Conservation (phyloP, 768 basidiomycete genomes). For the Epithele typhae region DNA sequence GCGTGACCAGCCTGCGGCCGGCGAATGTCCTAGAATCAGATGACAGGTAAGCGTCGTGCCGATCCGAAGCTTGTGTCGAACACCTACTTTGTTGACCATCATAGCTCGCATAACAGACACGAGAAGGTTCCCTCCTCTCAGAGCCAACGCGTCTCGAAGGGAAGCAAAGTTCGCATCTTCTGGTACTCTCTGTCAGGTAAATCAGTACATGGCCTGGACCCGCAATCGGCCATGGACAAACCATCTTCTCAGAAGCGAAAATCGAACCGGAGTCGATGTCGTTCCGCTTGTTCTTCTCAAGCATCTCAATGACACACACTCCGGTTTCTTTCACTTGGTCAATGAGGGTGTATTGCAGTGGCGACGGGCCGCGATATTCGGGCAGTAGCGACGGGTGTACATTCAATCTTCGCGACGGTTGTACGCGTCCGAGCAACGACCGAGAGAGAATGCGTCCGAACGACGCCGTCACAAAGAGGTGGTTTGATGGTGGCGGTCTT, state of each 20-base stretch:
- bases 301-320: conserved; percentile 78
- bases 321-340: conserved; percentile 67
- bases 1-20: too few relatives aligned
- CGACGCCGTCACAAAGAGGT: conserved; percentile 81
- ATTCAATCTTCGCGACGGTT: conserved; percentile 59
- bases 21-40: too few relatives aligned
- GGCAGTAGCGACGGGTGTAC: conserved; percentile 90
- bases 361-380: conserved; percentile 84
- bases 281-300: conserved; percentile 50
- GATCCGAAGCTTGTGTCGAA: too few relatives aligned
- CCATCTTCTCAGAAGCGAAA: conserved; percentile 52
- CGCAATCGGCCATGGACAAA: conserved; percentile 28
- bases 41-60: too few relatives aligned
- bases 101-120: conserved; percentile 68
- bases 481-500: conserved; percentile 33
- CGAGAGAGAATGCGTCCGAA: conserved; percentile 83
- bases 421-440: conserved; percentile 58
- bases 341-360: conserved; percentile 79
- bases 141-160: conserved; percentile 57
- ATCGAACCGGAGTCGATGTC: conserved; percentile 81
- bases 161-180: conserved; percentile 45
- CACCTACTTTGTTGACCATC: conserved; percentile 35
- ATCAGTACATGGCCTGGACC: background rate
- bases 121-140: conserved; percentile 63
- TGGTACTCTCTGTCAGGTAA: conserved; percentile 44